A percentile compares a stretch with the other conserved stretches of the same genome.
Conservation (phyloP, 163 green algal genomes). For the Scenedesmus sp. region DNA sequence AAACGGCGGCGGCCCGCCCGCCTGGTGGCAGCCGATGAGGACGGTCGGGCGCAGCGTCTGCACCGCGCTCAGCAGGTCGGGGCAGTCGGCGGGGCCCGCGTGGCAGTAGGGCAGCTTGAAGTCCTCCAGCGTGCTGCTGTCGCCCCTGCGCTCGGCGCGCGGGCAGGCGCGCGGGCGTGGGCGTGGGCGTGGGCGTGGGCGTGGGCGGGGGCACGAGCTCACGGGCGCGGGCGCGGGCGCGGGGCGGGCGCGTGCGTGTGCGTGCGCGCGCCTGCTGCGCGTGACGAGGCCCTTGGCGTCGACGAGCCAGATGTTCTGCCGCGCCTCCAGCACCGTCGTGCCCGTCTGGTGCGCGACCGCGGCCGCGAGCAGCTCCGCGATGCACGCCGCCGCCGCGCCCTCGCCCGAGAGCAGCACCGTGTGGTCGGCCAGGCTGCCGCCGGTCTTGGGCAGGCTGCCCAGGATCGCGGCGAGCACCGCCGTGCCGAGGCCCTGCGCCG, state of each 20-base stretch:
- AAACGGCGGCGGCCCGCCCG: conserved; percentile 54
- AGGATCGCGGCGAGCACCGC: conserved; percentile 72
- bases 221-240: too few species aligned
- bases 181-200: too few species aligned
- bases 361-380: conserved; percentile 83
- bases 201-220: too few species aligned
- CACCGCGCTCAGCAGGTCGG: conserved; percentile 69
- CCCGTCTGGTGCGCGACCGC: conserved; percentile 73
- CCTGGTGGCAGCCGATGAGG: conserved; percentile 72
- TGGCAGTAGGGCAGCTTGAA: conserved; percentile 82
- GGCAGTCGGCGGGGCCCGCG: conserved; percentile 45
- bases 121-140: conserved; percentile 77
- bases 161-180: too few species aligned
- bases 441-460: conserved; percentile 70
- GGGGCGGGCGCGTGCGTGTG: too few species aligned
- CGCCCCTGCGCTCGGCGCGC: conserved; percentile 67
- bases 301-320: conserved; percentile 78
- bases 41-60: conserved; percentile 78
- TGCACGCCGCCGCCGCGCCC: conserved; percentile 59
- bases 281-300: conserved; percentile 79
- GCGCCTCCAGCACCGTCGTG: conserved; percentile 60
- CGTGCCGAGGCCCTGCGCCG: conserved; percentile 53
- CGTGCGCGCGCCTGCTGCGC: conserved; percentile 37
- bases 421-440: conserved; percentile 71
- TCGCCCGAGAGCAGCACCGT: conserved; percentile 73